Conservation (phyloP, 2,329 filamentous ascomycete species). For the Tolypocladium tropicale region DNA sequence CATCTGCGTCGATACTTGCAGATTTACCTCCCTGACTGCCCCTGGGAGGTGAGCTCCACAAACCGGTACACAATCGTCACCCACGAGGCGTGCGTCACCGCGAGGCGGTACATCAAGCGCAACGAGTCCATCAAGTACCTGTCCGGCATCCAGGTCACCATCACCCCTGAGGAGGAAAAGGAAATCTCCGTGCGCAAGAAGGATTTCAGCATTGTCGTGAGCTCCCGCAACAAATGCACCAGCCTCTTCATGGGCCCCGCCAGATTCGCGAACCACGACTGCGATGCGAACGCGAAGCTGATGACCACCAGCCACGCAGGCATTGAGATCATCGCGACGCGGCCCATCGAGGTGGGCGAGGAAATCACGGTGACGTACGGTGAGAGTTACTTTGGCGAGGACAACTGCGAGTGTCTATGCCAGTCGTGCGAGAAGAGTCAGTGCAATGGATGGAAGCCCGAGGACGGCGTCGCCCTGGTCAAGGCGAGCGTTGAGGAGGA, state of each 20-base stretch:
- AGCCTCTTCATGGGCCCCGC: constrained; percentile 92
- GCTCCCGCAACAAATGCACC: constrained; percentile 79
- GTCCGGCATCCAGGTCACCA: constrained; percentile 80
- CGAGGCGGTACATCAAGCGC: constrained; percentile 66
- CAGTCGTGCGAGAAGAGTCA: constrained; percentile 67
- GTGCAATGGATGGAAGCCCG: constrained; percentile 72
- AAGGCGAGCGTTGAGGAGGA: constrained; percentile 45
- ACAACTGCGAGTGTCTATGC: constrained; percentile 93
- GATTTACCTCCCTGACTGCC: constrained; percentile 87
- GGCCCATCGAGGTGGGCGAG: constrained; percentile 75
- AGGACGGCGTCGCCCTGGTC: constrained; percentile 33
- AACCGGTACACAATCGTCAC: constrained; percentile 90
- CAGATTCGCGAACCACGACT: constrained; percentile 95
- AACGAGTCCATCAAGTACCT: constrained; percentile 88
- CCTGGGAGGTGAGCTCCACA: constrained; percentile 83
- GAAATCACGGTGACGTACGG: constrained; percentile 97
- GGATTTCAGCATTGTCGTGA: constrained; percentile 96
- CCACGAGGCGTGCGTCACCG: constrained; percentile 80
- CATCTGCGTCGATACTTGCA: constrained; percentile 87
- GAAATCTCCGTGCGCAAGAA: constrained; percentile 72
- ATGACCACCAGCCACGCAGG: constrained; percentile 75
- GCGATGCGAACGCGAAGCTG: constrained; percentile 80
- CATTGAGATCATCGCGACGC: constrained; percentile 80
- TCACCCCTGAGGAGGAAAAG: constrained; percentile 84
- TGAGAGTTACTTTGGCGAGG: constrained; percentile 88